These are phyloP conservation scores for Debaryomyces coudertii DNA, from an alignment of 1,139 yeast genomes.

Conservation along the genomic window DNA sequence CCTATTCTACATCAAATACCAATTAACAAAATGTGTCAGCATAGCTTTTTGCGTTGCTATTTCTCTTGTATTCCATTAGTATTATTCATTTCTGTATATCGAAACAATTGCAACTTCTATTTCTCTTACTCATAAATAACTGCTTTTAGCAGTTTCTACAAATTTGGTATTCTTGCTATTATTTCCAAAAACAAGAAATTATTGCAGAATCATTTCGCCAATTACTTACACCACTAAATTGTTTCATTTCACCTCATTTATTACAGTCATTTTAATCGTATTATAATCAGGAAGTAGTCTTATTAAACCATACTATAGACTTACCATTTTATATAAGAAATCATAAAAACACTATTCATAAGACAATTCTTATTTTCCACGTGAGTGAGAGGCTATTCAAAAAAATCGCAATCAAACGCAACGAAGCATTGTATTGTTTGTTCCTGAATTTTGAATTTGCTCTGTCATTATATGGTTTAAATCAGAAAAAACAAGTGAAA, in stretches of 20 bases:
- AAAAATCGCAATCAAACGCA: conserved; percentile 8
- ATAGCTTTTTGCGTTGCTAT: too few relatives aligned
- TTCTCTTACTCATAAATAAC: too few relatives aligned
- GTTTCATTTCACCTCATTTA: background rate
- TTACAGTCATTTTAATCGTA: background rate
- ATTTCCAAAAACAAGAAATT: background rate
- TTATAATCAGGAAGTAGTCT: background rate
- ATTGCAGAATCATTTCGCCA: conserved; percentile 2
- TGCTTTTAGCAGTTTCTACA: background rate
- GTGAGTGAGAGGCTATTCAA: conserved; percentile 7
- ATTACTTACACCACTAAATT: background rate
- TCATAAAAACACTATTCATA: background rate
- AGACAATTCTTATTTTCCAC: background rate
- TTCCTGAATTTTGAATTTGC: conserved; percentile 7
- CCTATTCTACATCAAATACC: too few relatives aligned
- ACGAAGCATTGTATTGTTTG: conserved; percentile 5
- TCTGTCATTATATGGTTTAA: conserved; percentile 1
- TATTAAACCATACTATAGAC: background rate
- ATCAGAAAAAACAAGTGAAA: conserved; percentile 4
- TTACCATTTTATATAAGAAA: background rate
- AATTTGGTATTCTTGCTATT: background rate
- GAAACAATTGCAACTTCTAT: background rate
- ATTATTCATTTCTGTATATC: too few relatives aligned
- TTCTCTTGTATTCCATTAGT: too few relatives aligned
- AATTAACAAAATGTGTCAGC: too few relatives aligned